Evolutionary conservation across 2,329 filamentous ascomycete species (phyloP).

Genomic region (Penicillium occitanis): DNA sequence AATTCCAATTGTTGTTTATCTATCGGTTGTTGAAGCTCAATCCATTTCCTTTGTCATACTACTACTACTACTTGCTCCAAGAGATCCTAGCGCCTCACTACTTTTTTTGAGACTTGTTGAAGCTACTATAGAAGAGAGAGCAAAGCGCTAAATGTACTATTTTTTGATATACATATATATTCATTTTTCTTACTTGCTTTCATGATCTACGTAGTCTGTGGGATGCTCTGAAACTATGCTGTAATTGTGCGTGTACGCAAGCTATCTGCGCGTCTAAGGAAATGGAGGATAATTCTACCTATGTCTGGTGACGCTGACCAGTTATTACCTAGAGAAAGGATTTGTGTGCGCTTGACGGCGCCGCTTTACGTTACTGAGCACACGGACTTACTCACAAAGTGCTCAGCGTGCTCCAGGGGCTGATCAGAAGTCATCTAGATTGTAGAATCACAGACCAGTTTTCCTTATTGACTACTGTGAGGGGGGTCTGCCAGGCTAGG

Average conservation of each 20-base stretch:
- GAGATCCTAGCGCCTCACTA: constrained; percentile 6
- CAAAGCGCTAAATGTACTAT: constrained; percentile 19
- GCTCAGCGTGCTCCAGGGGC: too few relatives aligned
- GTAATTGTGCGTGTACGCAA: too few relatives aligned
- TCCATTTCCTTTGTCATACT: constrained; percentile 8
- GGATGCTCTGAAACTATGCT: neutral
- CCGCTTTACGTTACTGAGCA: too few relatives aligned
- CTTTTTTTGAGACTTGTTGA: neutral
- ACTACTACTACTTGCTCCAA: neutral
- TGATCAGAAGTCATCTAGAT: too few relatives aligned
- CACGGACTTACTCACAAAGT: too few relatives aligned
- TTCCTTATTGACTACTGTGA: too few relatives aligned
- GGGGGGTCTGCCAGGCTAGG: too few relatives aligned
- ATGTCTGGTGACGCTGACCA: too few relatives aligned
- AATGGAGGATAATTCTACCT: neutral
- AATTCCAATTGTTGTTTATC: constrained; percentile 4
- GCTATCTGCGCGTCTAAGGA: too few relatives aligned
- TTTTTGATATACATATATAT: constrained; percentile 11
- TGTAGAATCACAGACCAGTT: too few relatives aligned
- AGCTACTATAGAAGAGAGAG: constrained; percentile 6
- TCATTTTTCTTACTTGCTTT: neutral
- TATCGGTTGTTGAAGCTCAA: neutral
- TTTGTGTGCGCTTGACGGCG: too few relatives aligned
- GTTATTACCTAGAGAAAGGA: too few relatives aligned
- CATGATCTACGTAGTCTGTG: neutral